phyloP scores from a whole-genome alignment of 2,329 filamentous ascomycete genomes.

The Escovopsis sp. region DNA sequence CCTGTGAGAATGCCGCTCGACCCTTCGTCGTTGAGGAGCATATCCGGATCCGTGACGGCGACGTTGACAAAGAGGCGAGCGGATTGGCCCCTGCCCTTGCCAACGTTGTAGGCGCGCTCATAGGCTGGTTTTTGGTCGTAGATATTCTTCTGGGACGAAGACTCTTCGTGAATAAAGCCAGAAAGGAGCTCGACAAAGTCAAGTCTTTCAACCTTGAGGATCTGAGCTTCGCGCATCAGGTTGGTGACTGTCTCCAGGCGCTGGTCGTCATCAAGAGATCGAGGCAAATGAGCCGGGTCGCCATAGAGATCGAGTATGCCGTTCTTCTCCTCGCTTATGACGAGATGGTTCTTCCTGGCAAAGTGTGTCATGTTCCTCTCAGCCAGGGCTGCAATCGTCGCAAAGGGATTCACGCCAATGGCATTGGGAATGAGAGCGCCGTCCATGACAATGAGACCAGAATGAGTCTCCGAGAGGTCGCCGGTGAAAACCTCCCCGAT shows the following conservation, averaged over 20 bases:
- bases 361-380: conserved; percentile 45
- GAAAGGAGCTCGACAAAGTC: conserved; percentile 52
- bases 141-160: conserved; percentile 16
- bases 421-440: conserved; percentile 46
- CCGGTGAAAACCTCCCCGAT: conserved; percentile 45
- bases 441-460: conserved; percentile 47
- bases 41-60: conserved; percentile 30
- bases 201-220: conserved; percentile 26
- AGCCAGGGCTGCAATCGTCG: conserved; percentile 54
- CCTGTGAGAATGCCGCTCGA: conserved; percentile 33
- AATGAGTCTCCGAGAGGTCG: conserved; percentile 32
- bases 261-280: background rate
- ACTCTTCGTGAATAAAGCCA: conserved; percentile 37
- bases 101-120: conserved; percentile 35
- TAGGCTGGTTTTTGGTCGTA: conserved; percentile 37
- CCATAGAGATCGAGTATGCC: conserved; percentile 40
- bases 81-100: conserved; percentile 37
- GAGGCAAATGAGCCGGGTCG: conserved; percentile 26
- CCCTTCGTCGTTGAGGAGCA: background rate
- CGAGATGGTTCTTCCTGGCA: conserved; percentile 24
- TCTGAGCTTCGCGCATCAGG: conserved; percentile 1
- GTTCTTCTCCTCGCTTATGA: conserved; percentile 31
- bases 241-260: background rate
- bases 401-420: conserved; percentile 51
- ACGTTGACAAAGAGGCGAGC: conserved; percentile 46